These are phyloP conservation scores for Hyphochytrium catenoides DNA, from an alignment of 352 stramenopile genomes.

Conservation along the genomic window DNA sequence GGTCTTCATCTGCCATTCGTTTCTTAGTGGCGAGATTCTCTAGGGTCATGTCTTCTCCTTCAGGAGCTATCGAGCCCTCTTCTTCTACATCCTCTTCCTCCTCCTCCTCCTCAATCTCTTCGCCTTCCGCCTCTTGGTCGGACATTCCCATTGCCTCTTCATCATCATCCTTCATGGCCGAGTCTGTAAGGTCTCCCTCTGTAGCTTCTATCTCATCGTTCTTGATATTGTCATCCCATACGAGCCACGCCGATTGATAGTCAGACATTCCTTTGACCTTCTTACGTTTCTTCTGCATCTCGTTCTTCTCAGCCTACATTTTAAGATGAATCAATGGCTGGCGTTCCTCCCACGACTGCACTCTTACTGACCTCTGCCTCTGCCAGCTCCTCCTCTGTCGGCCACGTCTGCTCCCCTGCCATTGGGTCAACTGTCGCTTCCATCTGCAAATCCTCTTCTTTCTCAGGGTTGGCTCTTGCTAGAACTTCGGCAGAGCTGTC, in stretches of 20 bases:
- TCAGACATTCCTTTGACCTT: conserved; percentile 45
- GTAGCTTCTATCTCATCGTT: conserved; percentile 10
- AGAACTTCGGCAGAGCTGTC: conserved; percentile 16
- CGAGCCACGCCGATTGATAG: conserved; percentile 85
- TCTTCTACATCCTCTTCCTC: conserved; percentile 39
- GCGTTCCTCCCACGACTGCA: no score
- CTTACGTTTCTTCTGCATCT: conserved; percentile 27
- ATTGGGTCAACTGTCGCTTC: conserved; percentile 77
- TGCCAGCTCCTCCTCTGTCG: conserved; percentile 80
- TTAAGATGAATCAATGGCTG: no score
- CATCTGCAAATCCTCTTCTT: conserved; percentile 52
- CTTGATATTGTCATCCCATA: conserved; percentile 28
- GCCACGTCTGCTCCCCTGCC: conserved; percentile 93
- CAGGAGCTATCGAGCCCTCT: conserved; percentile 42
- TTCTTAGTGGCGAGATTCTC: conserved; percentile 19
- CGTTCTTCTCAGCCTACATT: conserved; percentile 18
- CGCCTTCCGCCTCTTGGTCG: conserved; percentile 38
- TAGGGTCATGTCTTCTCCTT: no score
- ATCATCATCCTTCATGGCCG: conserved; percentile 28
- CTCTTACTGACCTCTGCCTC: conserved; percentile 43
- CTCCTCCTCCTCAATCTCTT: conserved; percentile 17
- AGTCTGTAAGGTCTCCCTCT: conserved; percentile 17
- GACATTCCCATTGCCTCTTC: conserved; percentile 18
- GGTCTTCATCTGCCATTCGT: conserved; percentile 18
- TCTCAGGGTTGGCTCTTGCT: conserved; percentile 23